Evolutionary conservation across 257 asterid species (phyloP).

Genomic region (Solanum clarkiae): DNA sequence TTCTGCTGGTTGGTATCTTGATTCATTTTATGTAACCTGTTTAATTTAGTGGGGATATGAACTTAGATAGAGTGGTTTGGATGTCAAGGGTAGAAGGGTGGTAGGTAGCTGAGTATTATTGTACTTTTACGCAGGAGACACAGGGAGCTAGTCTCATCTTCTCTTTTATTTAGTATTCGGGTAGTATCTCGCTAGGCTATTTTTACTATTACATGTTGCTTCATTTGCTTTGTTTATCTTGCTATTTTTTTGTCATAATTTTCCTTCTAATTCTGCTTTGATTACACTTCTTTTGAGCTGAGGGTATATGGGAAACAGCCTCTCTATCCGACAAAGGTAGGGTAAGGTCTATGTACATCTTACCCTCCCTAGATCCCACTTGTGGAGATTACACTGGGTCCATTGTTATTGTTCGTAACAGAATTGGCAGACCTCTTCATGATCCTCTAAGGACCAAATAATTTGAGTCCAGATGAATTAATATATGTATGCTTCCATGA

Average conservation of each 20-base stretch:
- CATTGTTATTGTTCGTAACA: background rate
- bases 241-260: background rate
- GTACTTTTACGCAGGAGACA: background rate
- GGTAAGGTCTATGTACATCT: background rate
- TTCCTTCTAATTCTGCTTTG: background rate
- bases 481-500: background rate
- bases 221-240: background rate
- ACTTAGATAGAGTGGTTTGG: background rate
- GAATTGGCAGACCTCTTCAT: background rate
- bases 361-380: background rate
- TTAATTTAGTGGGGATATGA: background rate
- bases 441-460: background rate
- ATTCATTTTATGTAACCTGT: background rate
- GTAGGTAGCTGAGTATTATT: background rate
- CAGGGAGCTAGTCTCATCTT: background rate
- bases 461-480: background rate
- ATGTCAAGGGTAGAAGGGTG: background rate
- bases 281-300: background rate
- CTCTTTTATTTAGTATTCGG: background rate
- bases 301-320: background rate
- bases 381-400: background rate
- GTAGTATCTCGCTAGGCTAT: background rate
- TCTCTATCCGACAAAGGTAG: background rate
- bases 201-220: background rate
- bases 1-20: background rate